Base-by-base conservation (phyloP, 2,329 filamentous ascomycete species). In the Whalleya microplaca region DNA sequence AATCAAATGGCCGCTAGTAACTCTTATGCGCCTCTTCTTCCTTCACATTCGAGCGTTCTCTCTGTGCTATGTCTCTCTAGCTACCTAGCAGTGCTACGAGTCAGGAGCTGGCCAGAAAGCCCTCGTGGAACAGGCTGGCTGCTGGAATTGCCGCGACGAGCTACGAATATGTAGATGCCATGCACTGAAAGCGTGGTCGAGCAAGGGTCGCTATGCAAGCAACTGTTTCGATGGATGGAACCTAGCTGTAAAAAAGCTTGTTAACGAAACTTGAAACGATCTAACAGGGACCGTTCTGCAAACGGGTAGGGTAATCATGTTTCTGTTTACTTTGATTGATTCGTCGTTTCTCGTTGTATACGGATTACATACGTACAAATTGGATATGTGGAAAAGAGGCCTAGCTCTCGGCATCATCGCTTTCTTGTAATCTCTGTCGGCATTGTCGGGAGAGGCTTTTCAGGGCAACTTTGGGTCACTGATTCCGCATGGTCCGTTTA, bases 221-320 rank as follows among this genome's bases (percentile, higher is more conserved):
- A 63, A 56, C 42, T 55, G 27, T 12, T 29, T 9, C 23, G 32
- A 27, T 56, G 45, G 53, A 66, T 64, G 59, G 66, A 66, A 68
- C 64, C 58, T 50, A 41, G 57, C 47, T 56, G 58, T 48, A 59
- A 53, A 64, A n/a, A 56, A 61, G 55, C 54, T 53, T 53, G 45
- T 42, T 55, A 40, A 61, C 55, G 54, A 56, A 45, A 58, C 55
- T 64, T 64, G 63, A 66, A 66, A 63, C 63, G 53, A 43, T 51
- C 51, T 21, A 54, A 14, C 45, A 32, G 48, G 49, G 41, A 55
- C 29, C 43, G 37, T 49, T 49, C 48, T 12, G 32, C 27, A 12
- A 12, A 12, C 7, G 32, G 32, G 32, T 37, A 12, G 5, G 32
- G 14, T 37, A 37, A 37, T 12, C 32, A 37, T 14, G 32, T 37